Evolutionary conservation across 345 rosid genomes (phyloP).

Genomic region (Excoecaria agallocha): DNA sequence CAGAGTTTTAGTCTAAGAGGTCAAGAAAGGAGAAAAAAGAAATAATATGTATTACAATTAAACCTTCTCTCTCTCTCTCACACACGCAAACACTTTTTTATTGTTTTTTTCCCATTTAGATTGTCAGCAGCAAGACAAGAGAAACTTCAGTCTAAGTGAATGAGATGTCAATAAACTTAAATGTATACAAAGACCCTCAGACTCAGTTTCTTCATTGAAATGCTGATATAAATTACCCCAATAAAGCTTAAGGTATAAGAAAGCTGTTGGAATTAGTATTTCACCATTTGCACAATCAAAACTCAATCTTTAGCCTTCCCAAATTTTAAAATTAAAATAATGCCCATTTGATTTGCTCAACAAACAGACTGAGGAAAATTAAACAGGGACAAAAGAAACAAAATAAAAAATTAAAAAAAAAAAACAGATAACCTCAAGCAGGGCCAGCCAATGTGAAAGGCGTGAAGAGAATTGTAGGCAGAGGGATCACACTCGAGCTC

Average conservation of each 20-base stretch:
- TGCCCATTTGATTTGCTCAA: not conserved
- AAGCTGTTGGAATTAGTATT: not conserved
- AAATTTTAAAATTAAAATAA: not conserved
- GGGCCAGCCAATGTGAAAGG: slow-evolving; percentile 92
- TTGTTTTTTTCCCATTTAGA: not conserved
- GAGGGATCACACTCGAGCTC: slow-evolving; percentile 95
- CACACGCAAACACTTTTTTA: too few species aligned
- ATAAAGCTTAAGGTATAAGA: too few species aligned
- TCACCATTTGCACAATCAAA: too few species aligned
- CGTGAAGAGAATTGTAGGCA: slow-evolving; percentile 86
- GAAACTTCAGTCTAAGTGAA: not conserved
- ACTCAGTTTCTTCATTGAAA: too few species aligned
- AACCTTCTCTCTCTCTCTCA: not conserved
- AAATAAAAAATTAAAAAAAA: too few species aligned
- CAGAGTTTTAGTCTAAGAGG: not conserved
- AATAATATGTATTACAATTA: not conserved
- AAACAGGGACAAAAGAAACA: not conserved
- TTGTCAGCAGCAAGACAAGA: not conserved
- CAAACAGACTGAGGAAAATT: not conserved
- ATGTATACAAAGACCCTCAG: too few species aligned
- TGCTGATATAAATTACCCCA: not conserved
- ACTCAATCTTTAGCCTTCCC: not conserved
- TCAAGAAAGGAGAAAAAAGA: not conserved
- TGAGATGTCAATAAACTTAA: not conserved
- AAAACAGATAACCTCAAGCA: slow-evolving; percentile 94